These are phyloP conservation scores for Pseudoturritis turrita DNA, from an alignment of 345 rosid species.

Conservation along the genomic window DNA sequence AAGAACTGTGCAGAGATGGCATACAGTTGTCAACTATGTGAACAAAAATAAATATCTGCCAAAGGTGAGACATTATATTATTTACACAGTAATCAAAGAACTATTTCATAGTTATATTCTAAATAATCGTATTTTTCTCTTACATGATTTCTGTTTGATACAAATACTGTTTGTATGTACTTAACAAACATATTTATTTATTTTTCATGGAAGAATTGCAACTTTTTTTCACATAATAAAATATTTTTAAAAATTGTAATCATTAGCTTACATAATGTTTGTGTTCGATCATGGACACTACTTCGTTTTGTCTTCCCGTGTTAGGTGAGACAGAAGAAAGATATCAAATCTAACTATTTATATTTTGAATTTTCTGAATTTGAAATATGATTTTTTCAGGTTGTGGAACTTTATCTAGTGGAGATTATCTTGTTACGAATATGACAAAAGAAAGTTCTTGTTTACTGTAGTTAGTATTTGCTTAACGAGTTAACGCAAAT, in stretches of 20 bases:
- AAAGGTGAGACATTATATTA: neutral
- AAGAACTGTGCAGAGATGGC: neutral
- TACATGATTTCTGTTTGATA: neutral
- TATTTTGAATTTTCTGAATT: constrained; percentile 9
- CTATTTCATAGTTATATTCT: neutral
- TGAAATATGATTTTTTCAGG: neutral
- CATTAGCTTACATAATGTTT: neutral
- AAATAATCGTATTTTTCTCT: neutral
- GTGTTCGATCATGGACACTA: constrained; percentile 23
- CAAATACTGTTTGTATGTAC: neutral
- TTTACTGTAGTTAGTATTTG: neutral
- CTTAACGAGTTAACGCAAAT: neutral
- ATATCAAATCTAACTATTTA: neutral
- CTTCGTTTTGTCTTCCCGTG: constrained; percentile 27
- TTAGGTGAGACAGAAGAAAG: constrained; percentile 18
- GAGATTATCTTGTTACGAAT: neutral
- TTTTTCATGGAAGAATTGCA: neutral
- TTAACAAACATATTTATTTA: neutral
- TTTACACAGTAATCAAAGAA: neutral
- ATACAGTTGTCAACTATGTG: constrained; percentile 2
- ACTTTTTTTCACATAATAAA: neutral
- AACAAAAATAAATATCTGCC: neutral
- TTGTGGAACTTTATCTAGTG: neutral
- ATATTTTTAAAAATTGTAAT: neutral
- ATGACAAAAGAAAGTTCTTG: neutral